Evolutionary conservation across 441 rosid genomes (phyloP), one percentile per base, ranked within the genome.

Genomic region (Eruca vesicaria): DNA sequence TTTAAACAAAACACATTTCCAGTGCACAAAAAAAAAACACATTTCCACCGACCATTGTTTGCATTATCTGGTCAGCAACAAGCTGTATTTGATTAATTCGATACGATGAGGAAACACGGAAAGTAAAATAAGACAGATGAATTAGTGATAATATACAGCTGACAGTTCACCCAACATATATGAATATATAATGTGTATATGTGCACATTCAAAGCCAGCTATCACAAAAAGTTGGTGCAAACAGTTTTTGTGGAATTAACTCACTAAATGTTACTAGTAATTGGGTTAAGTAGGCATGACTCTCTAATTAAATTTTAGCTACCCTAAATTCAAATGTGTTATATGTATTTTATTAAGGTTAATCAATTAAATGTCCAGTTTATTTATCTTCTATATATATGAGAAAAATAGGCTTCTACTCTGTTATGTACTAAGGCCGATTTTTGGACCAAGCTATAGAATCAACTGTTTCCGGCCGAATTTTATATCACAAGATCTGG

Each of bases 41-140:
- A 59, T n/a, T 23, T 41, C 63, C 38, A 48, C 15, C 59, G 18
- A 63, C 20, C 21, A n/a, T 33, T 33, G 19, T 63, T 69, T 63
- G 29, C 61, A 77, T 77, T 45, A 57, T 64, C 35, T 45, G 58
- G 38, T 64, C 43, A 58, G 66, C 29, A 48, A 35, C 23, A 64
- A 16, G 36, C 43, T 45, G 53, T 56, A 52, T 53, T n/a, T 79
- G 77, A 68, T 86, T 81, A 82, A 78, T 61, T n/a, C n/a, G 76
- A 80, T 87, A 90, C 92, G 95, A 85, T 74, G 86, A 84, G 84
- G 82, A 73, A 83, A 78, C 83, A 45, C 29, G 45, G 1, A 32
- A 73, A 55, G 28, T 12, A 74, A 66, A 63, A 50, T 28, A 19
- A 52, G 67, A 3, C 50, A 60, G 45, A 60, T 45, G 72, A 31